A percentile compares a stretch with the other conserved stretches of the same genome.
phyloP scores from a whole-genome alignment of 345 rosid species.

The Boechera retrofracta region DNA sequence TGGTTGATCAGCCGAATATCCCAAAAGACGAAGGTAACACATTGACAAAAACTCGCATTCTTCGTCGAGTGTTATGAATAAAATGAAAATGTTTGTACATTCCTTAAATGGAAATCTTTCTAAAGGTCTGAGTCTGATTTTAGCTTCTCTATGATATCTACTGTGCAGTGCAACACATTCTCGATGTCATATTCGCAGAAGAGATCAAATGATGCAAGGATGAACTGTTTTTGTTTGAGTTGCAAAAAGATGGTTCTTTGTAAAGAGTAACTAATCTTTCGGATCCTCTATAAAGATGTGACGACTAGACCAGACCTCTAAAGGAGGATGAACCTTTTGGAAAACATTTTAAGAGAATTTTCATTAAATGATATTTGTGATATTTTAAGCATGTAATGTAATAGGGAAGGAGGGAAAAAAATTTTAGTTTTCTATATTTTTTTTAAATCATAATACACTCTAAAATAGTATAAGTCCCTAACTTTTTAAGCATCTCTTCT shows the following conservation, averaged over 20 bases:
- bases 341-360: too few relatives aligned
- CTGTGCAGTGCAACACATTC: conserved; percentile 62
- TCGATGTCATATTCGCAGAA: conserved; percentile 66
- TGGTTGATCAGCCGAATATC: conserved; percentile 87
- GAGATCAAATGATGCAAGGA: conserved; percentile 47
- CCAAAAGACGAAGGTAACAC: conserved; percentile 69
- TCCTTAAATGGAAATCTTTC: background rate
- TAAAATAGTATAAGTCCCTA: too few relatives aligned
- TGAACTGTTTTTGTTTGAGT: background rate
- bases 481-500: too few relatives aligned
- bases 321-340: too few relatives aligned
- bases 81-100: background rate
- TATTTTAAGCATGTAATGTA: too few relatives aligned
- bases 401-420: too few relatives aligned
- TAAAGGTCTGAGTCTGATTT: background rate
- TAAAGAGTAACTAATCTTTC: too few relatives aligned
- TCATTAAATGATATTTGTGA: too few relatives aligned
- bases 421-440: too few relatives aligned
- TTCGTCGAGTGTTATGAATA: conserved; percentile 1
- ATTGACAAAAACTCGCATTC: background rate
- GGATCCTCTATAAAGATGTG: too few relatives aligned
- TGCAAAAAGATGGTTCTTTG: background rate
- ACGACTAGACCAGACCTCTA: too few relatives aligned
- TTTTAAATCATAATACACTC: too few relatives aligned
- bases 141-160: conserved; percentile 17